Conservation (phyloP, 1,284 basidiomycete species). For the Taiwanofungus camphoratus region DNA sequence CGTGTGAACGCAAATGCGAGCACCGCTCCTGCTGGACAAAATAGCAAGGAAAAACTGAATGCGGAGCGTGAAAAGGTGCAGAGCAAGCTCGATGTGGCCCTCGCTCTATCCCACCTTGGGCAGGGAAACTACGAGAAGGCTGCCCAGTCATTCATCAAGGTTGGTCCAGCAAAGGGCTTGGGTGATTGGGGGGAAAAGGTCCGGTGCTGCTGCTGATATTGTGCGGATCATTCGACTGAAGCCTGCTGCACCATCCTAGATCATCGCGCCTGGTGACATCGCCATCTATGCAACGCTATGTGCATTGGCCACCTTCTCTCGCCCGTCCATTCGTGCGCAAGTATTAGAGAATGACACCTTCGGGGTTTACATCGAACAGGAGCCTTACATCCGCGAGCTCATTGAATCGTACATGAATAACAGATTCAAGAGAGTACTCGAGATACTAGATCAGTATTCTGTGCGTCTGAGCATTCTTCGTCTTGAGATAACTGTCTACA, state of each 20-base stretch:
- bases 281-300: slow-evolving; percentile 81
- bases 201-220: too few species aligned
- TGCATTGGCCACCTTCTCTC: slow-evolving; percentile 69
- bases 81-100: slow-evolving; percentile 75
- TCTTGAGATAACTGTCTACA: too few species aligned
- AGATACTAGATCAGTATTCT: slow-evolving; percentile 66
- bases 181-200: slow-evolving; percentile 72
- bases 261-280: slow-evolving; percentile 73
- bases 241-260: too few species aligned
- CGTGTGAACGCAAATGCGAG: slow-evolving; percentile 16
- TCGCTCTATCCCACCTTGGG: slow-evolving; percentile 67
- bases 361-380: slow-evolving; percentile 76
- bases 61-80: slow-evolving; percentile 60
- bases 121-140: slow-evolving; percentile 73
- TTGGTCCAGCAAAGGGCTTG: slow-evolving; percentile 58
- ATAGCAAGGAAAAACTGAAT: slow-evolving; percentile 32
- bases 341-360: slow-evolving; percentile 70
- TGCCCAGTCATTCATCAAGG: slow-evolving; percentile 60
- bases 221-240: too few species aligned
- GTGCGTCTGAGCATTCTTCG: slow-evolving; percentile 37
- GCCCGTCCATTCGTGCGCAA: slow-evolving; percentile 62
- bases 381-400: slow-evolving; percentile 79
- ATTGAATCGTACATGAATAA: slow-evolving; percentile 78
- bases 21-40: slow-evolving; percentile 16
- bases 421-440: slow-evolving; percentile 76